phyloP scores from a whole-genome alignment of 177 flowering plant species.

The Telopea speciosissima region DNA sequence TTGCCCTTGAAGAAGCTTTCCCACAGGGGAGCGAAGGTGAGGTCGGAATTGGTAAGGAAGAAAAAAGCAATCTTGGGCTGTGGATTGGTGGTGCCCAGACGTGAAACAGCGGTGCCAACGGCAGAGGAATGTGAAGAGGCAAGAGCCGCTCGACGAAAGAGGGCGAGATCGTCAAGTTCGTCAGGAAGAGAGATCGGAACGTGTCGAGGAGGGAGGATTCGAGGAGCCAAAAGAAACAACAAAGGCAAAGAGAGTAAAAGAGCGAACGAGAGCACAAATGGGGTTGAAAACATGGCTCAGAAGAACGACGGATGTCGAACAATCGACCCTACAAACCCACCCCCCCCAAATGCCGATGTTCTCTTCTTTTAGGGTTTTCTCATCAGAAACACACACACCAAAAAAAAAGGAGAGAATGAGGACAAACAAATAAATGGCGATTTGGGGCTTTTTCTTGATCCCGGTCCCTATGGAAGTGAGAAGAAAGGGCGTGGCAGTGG shows the following conservation, averaged over 20 bases:
- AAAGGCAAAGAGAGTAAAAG: constrained; percentile 61
- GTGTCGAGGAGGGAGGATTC: constrained; percentile 47
- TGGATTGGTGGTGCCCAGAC: constrained; percentile 30
- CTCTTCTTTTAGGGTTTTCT: not conserved
- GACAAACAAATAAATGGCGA: not conserved
- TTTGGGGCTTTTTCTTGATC: not conserved
- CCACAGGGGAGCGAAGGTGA: constrained; percentile 81
- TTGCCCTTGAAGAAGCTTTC: constrained; percentile 48
- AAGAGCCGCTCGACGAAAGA: constrained; percentile 57
- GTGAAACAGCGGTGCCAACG: constrained; percentile 22
- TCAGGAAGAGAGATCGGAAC: constrained; percentile 44
- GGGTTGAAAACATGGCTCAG: constrained; percentile 31
- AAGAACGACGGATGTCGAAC: no score
- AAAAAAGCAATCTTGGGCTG: constrained; percentile 83
- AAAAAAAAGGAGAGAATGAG: not conserved
- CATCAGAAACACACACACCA: no score
- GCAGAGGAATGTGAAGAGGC: constrained; percentile 10
- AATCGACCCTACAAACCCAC: no score
- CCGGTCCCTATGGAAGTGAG: not conserved
- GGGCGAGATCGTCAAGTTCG: constrained; percentile 67
- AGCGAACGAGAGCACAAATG: constrained; percentile 39
- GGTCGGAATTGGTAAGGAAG: constrained; percentile 85
- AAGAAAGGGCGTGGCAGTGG: no score
- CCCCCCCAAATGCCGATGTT: no score
- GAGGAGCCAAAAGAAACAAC: constrained; percentile 61